Percentiles rank a stretch among this genome's conserved stretches.
Conservation (phyloP, 164 flowering plant species). For the Pachysandra terminalis region DNA sequence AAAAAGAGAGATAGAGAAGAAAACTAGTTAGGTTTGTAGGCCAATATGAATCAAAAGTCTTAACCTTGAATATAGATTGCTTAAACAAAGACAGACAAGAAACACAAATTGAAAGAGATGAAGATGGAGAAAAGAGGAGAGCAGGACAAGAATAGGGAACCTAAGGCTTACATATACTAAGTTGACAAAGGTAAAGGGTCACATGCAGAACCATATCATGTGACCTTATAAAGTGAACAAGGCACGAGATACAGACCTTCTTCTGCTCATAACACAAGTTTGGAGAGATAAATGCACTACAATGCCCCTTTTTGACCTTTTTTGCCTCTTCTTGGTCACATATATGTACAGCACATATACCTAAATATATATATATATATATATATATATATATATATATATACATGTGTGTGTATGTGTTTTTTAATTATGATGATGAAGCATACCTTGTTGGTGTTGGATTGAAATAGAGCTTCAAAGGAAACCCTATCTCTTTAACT, state of each 20-base stretch:
- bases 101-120: conserved; percentile 4
- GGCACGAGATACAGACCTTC: conserved; percentile 43
- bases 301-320: no score
- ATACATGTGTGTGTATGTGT: no score
- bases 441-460: no score
- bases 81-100: background rate
- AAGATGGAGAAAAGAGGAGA: conserved; percentile 1
- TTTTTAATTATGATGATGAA: no score
- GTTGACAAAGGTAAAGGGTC: conserved; percentile 13
- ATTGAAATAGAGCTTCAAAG: no score
- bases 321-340: background rate
- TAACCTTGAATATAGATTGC: conserved; percentile 1
- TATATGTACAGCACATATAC: no score
- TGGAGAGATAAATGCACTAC: background rate
- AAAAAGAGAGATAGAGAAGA: no score
- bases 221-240: conserved; percentile 34
- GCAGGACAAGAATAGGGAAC: background rate
- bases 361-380: no score
- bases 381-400: no score
- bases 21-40: background rate
- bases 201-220: conserved; percentile 31
- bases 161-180: background rate
- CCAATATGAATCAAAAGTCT: background rate
- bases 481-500: background rate
- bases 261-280: conserved; percentile 8